Evolutionary conservation across 2,329 filamentous ascomycete genomes (phyloP).

Genomic region (Colletotrichum sp.): DNA sequence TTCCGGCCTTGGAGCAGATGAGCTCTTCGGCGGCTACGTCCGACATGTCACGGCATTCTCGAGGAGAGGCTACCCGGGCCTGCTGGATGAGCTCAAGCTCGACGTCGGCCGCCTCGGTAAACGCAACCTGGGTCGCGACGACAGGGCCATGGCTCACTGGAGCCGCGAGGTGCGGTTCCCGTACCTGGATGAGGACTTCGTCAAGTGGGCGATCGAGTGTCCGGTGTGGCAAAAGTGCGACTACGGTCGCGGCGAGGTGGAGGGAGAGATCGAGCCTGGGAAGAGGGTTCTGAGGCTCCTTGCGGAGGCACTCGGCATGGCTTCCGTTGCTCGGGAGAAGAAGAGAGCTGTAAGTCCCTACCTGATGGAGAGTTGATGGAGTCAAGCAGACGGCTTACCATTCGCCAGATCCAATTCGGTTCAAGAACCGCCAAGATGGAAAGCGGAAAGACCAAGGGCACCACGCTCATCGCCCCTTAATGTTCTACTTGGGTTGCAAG

Average conservation of each 20-base stretch:
- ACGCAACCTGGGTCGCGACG: slow-evolving; percentile 93
- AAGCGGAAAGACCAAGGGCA: slow-evolving; percentile 71
- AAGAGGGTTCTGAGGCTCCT: slow-evolving; percentile 83
- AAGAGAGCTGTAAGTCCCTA: slow-evolving; percentile 76
- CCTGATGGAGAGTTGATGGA: rapidly evolving
- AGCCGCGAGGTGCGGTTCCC: slow-evolving; percentile 89
- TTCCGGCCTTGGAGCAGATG: slow-evolving; percentile 93
- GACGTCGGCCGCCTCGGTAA: slow-evolving; percentile 88
- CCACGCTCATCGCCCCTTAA: slow-evolving; percentile 59
- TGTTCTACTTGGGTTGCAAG: neutral
- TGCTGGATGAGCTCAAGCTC: slow-evolving; percentile 82
- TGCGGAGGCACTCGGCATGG: slow-evolving; percentile 76
- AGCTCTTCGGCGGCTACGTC: slow-evolving; percentile 92
- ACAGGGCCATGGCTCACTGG: slow-evolving; percentile 90
- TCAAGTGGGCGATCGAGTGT: slow-evolving; percentile 77
- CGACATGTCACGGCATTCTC: slow-evolving; percentile 81
- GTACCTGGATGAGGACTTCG: slow-evolving; percentile 85
- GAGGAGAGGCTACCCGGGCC: slow-evolving; percentile 69
- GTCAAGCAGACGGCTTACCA: neutral
- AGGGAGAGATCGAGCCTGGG: slow-evolving; percentile 67
- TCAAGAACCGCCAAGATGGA: slow-evolving; percentile 86
- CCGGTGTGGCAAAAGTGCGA: slow-evolving; percentile 89
- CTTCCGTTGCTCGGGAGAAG: slow-evolving; percentile 78
- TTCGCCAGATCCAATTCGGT: slow-evolving; percentile 78
- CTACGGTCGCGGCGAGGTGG: slow-evolving; percentile 51